phyloP scores from a whole-genome alignment of 768 basidiomycete genomes.

The Ephemerocybe angulata region DNA sequence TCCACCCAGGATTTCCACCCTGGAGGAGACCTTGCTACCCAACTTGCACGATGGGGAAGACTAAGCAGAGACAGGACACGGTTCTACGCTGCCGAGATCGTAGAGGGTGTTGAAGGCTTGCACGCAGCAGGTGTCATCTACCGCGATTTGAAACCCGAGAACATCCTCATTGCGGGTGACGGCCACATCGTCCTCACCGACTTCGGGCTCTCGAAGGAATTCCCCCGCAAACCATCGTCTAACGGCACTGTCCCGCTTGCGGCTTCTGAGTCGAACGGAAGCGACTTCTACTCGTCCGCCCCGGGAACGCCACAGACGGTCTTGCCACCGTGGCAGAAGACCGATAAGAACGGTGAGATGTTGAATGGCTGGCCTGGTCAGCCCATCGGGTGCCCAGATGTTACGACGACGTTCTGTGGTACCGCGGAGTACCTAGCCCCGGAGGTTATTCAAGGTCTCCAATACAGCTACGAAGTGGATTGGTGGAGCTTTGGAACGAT shows the following conservation, averaged over 20 bases:
- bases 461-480: slow-evolving; percentile 92
- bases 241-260: slow-evolving; percentile 47
- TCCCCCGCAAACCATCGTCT: slow-evolving; percentile 50
- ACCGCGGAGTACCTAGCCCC: slow-evolving; percentile 97
- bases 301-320: slow-evolving; percentile 42
- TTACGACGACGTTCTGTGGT: slow-evolving; percentile 87
- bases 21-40: slow-evolving; percentile 95
- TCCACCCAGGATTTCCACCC: slow-evolving; percentile 79
- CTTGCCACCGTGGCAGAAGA: slow-evolving; percentile 78
- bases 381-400: slow-evolving; percentile 48
- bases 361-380: slow-evolving; percentile 57
- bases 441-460: slow-evolving; percentile 88
- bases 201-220: slow-evolving; percentile 93
- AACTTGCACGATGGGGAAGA: slow-evolving; percentile 93
- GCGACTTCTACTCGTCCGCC: slow-evolving; percentile 54
- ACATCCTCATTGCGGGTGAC: slow-evolving; percentile 89
- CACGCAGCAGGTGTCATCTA: slow-evolving; percentile 95
- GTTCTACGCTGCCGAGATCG: slow-evolving; percentile 97
- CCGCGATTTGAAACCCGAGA: slow-evolving; percentile 95
- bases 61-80: slow-evolving; percentile 90
- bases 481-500: slow-evolving; percentile 99
- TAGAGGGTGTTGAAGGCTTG: slow-evolving; percentile 92
- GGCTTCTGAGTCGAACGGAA: slow-evolving; percentile 43
- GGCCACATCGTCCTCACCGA: slow-evolving; percentile 98
- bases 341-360: slow-evolving; percentile 51